Evolutionary conservation across 805 yeast species (phyloP).

Genomic region (Kluyveromyces aestuarii): DNA sequence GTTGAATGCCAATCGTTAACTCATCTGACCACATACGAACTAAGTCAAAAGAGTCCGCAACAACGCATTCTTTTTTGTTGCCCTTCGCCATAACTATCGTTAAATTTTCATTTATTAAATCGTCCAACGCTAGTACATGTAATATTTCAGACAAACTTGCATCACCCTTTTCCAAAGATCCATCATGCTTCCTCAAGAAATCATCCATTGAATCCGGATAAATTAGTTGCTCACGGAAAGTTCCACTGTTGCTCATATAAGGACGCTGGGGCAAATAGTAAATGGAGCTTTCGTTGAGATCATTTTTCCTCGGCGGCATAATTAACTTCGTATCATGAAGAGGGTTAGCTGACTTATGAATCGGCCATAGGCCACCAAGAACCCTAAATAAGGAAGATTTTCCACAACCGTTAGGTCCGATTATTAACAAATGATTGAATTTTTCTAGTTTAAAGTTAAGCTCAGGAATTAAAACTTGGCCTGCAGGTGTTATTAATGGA

Average conservation of each 20-base stretch:
- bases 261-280: constrained; percentile 92
- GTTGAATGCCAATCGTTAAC: constrained; percentile 85
- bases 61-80: constrained; percentile 9
- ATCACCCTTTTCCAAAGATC: constrained; percentile 29
- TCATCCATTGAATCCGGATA: constrained; percentile 71
- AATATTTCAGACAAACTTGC: constrained; percentile 45
- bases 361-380: constrained; percentile 91
- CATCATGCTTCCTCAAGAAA: constrained; percentile 32
- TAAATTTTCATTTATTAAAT: constrained; percentile 40
- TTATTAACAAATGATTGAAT: constrained; percentile 80
- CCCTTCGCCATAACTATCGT: constrained; percentile 26
- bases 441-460: constrained; percentile 64
- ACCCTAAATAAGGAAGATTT: constrained; percentile 86
- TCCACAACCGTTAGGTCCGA: constrained; percentile 96
- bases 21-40: constrained; percentile 83
- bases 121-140: constrained; percentile 48
- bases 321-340: constrained; percentile 37
- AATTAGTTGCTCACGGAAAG: constrained; percentile 79
- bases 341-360: constrained; percentile 54
- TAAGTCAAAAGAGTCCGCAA: constrained; percentile 49
- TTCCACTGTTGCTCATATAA: constrained; percentile 55
- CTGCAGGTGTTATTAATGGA: constrained; percentile 79
- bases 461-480: constrained; percentile 58
- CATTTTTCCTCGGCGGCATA: constrained; percentile 21
- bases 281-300: constrained; percentile 35